Evolutionary conservation across 768 basidiomycete genomes (phyloP), one percentile per base, ranked within the genome.

Genomic region (Cystofilobasidium bisporidii): DNA sequence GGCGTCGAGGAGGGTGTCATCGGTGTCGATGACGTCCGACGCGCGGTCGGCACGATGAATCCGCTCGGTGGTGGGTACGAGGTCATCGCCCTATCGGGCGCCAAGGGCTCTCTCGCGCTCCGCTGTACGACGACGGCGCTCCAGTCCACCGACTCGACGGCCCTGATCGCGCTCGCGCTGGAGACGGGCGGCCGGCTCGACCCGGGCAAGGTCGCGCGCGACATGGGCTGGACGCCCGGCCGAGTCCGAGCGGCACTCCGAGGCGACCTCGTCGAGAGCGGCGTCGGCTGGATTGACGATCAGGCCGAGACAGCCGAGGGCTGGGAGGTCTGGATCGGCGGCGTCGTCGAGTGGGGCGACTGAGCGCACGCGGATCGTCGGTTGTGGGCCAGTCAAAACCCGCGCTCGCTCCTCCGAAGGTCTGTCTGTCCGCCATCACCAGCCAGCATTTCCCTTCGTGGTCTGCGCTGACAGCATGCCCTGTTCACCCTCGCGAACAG

Each of bases 61-160:
- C 91, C 92, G 0, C 83, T 98, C 4, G 87, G 88, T 15, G 86
- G 89, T n/a, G 96, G 96, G 2, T 97, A 97, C 76, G 84, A 89
- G 71, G 82, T 94, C 26, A 80, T 93, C 57, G 82, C 84, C 24
- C 81, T 91, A 43, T 86, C 83, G 11, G 59, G 59, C 20, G 28
- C 20, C 72, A 88, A 85, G 78, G 86, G 91, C 83, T 86, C 98
- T 12, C 61, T 62, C 53, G 67, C 67, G 4, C 56, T 68, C 9
- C 26, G 67, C 33, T 61, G 40, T 17, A 43, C 60, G 28, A 47
- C 60, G 26, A 43, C 60, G 85, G 91, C 28, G 87, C 88, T 74
- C 88, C 92, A 72, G 81, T 98, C 28, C 91, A 97, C 72, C 86
- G 85, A 38, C 94, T 97, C 74, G 91, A 94, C 89, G 1, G 81